A percentile compares a stretch with the other conserved stretches of the same genome.
Evolutionary conservation across 2,329 filamentous ascomycete genomes (phyloP).

Genomic region (Botrytis aclada): DNA sequence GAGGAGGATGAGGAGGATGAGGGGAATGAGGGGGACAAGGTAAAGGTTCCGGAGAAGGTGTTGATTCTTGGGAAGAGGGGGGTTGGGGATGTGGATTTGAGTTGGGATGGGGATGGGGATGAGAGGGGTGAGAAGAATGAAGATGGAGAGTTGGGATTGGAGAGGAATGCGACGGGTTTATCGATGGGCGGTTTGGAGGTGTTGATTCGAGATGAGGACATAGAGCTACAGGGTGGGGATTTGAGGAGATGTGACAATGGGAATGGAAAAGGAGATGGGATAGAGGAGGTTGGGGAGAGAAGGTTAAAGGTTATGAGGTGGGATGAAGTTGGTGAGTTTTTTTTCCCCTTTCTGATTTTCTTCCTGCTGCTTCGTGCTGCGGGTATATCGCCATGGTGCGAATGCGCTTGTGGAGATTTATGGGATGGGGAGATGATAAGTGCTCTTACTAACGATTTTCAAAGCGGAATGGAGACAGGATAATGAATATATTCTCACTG

Average conservation of each 20-base stretch:
- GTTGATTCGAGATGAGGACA: neutral
- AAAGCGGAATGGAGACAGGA: constrained; percentile 5
- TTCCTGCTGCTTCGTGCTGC: neutral
- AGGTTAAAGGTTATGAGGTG: neutral
- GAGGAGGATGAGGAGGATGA: too few species aligned
- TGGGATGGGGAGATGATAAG: too few species aligned
- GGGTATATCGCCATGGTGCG: neutral
- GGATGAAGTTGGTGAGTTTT: neutral
- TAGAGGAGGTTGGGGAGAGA: accelerated
- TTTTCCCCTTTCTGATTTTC: neutral
- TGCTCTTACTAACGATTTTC: neutral
- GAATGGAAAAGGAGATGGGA: too few species aligned
- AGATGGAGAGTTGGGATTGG: neutral
- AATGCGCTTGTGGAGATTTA: neutral
- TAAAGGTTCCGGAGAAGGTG: neutral
- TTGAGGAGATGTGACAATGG: neutral
- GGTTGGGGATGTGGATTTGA: neutral
- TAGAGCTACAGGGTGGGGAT: neutral
- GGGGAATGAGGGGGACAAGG: neutral
- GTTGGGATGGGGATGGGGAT: neutral
- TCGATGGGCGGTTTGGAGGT: neutral
- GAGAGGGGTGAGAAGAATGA: neutral
- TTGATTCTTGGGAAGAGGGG: neutral
- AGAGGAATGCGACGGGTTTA: neutral
- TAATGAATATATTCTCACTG: neutral